These are phyloP conservation scores for Curvularia hawaiiensis DNA, from an alignment of 2,329 filamentous ascomycete species.

Conservation along the genomic window DNA sequence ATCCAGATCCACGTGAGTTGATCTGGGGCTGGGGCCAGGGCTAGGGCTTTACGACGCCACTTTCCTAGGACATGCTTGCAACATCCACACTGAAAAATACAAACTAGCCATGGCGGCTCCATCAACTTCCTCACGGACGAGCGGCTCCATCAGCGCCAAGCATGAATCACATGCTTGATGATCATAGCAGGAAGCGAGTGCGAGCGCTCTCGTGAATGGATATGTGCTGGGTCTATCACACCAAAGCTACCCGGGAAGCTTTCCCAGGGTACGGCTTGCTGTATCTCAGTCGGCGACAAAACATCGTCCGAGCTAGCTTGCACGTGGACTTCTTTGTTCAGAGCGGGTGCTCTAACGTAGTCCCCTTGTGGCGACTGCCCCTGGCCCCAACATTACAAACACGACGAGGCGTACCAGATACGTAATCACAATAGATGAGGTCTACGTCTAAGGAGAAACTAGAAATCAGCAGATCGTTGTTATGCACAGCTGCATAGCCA, in stretches of 20 bases:
- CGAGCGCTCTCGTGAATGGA: background rate
- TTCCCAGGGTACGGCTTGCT: background rate
- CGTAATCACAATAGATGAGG: background rate
- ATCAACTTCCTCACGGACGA: background rate
- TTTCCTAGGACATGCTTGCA: conserved; percentile 4
- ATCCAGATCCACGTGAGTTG: background rate
- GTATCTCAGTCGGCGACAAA: background rate
- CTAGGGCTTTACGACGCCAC: background rate
- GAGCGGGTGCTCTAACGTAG: background rate
- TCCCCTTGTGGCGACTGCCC: background rate
- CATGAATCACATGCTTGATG: background rate
- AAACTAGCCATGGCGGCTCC: background rate
- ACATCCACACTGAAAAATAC: background rate
- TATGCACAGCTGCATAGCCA: conserved; percentile 1
- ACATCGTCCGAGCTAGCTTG: background rate
- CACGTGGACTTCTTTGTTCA: background rate
- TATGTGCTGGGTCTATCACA: background rate
- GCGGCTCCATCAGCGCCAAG: background rate
- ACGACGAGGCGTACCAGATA: background rate
- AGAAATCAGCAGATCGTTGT: background rate
- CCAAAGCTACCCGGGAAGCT: background rate
- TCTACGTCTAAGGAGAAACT: background rate
- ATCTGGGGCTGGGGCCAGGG: background rate
- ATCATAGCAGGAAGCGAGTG: background rate
- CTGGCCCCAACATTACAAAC: background rate